phyloP scores from a whole-genome alignment of 192 early-diverging fungal genomes.

The Coemansia aciculifera region DNA sequence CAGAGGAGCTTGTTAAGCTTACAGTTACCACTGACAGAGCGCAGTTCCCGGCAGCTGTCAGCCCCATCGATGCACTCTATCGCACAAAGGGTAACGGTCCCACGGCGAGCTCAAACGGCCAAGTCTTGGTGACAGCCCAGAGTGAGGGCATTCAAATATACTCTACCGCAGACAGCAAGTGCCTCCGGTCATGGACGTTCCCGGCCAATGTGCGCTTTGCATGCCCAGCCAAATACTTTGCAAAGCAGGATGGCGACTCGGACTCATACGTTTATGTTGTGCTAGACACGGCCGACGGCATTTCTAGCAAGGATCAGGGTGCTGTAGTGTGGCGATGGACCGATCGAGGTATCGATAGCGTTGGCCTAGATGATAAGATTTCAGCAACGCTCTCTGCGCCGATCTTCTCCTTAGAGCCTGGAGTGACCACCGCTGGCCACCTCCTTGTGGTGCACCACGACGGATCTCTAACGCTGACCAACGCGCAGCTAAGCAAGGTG shows the following conservation, averaged over 20 bases:
- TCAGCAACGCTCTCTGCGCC: constrained; percentile 12
- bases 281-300: constrained; percentile 31
- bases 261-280: constrained; percentile 41
- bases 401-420: constrained; percentile 41
- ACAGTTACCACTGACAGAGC: constrained; percentile 28
- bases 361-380: constrained; percentile 48
- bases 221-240: constrained; percentile 47
- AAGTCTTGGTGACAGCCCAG: constrained; percentile 43
- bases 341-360: constrained; percentile 47
- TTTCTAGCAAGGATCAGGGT: constrained; percentile 10
- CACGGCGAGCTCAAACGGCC: constrained; percentile 12
- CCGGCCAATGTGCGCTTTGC: constrained; percentile 50
- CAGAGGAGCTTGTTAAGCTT: constrained; percentile 49
- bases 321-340: constrained; percentile 52
- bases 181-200: constrained; percentile 53
- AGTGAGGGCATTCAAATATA: constrained; percentile 53
- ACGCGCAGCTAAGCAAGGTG: constrained; percentile 19
- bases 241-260: constrained; percentile 11
- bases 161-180: constrained; percentile 49
- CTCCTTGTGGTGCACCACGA: constrained; percentile 40
- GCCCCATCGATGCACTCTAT: constrained; percentile 37
- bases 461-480: constrained; percentile 31
- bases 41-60: constrained; percentile 50
- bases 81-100: neutral
- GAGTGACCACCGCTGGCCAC: constrained; percentile 28